Base-by-base conservation (phyloP, 139 green algal genomes). In the Tetratostichococcus sp. region DNA sequence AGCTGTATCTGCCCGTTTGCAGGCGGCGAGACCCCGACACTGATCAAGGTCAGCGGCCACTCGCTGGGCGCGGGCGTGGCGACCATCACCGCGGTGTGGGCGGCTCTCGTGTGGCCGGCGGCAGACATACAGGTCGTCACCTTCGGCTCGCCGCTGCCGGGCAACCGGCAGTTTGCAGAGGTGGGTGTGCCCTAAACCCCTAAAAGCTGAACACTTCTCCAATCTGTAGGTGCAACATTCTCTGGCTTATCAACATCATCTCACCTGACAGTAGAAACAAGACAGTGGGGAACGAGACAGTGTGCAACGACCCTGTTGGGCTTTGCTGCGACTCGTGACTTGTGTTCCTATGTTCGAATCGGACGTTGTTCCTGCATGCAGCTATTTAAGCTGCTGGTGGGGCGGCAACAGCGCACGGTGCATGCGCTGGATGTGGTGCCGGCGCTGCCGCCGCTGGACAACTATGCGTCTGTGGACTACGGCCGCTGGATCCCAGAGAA, bases 101-200 rank as follows among this genome's bases (percentile, higher is more conserved):
- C 77, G 25, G 43, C 71, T 0, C 39, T 74, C 34, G 42, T 74
- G 71, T 81, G 77, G 77, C 77, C 77, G 1, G 71, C 25, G 0
- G 71, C 43, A 1, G 66, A 77, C 77, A 33, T 81, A 8, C 17
- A 72, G 33, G 67, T 75, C n/a, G 66, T 75, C 23, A 81, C 74
- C 43, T 62, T 77, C 26, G 76, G 76, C 22, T 70, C 43, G 25
- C 77, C 77, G 30, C 77, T 71, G 39, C 62, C 67, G 2, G 77
- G 77, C 42, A 76, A 81, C 35, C 25, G 43, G 1, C 26, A 68
- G 2, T 81, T 77, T 62, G 28, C 39, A 43, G 30, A 59, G 32
- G 62, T 76, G 42, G 14, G 28, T 2, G 50, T 17, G 39, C 39
- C 39, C 39, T 50, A 6, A 11, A 50, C 39, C 39, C n/a, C n/a